A percentile compares a stretch with the other conserved stretches of the same genome.
Evolutionary conservation across 139 green algal genomes (phyloP).

Genomic region (Trebouxia sp.): DNA sequence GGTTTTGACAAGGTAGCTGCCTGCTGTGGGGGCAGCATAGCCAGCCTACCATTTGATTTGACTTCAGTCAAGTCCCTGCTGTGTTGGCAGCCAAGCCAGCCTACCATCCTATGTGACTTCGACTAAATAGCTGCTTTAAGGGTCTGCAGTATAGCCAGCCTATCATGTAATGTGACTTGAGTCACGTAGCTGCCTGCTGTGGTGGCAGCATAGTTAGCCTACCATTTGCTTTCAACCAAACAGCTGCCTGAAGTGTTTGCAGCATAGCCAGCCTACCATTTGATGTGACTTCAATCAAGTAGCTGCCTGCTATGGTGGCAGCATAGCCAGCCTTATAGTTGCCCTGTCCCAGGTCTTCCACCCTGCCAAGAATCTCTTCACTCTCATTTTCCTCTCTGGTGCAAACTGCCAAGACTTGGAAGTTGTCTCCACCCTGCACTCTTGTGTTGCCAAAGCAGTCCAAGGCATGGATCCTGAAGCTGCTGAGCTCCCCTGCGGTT

Average conservation of each 20-base stretch:
- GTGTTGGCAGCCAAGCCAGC: no score
- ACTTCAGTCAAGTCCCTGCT: no score
- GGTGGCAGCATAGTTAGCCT: no score
- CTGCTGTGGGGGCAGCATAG: no score
- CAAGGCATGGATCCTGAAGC: constrained; percentile 28
- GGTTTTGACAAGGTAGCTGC: no score
- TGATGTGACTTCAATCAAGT: neutral
- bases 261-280: neutral
- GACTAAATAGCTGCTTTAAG: no score
- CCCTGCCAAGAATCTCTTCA: neutral
- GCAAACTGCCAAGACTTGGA: constrained; percentile 5
- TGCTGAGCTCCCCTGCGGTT: constrained; percentile 19
- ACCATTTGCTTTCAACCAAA: no score
- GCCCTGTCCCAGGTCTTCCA: constrained; percentile 32
- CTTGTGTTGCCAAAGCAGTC: constrained; percentile 37
- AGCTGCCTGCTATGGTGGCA: constrained; percentile 29
- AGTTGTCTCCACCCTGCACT: constrained; percentile 27
- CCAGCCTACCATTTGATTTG: no score
- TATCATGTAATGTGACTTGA: no score
- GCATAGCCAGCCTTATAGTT: constrained; percentile 5
- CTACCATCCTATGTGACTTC: no score
- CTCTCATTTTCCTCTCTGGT: neutral
- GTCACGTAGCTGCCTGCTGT: no score
- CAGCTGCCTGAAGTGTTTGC: neutral
- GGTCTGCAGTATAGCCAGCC: no score